Evolutionary conservation across 1,284 basidiomycete species (phyloP).

Genomic region (Heterobasidion parviporum): DNA sequence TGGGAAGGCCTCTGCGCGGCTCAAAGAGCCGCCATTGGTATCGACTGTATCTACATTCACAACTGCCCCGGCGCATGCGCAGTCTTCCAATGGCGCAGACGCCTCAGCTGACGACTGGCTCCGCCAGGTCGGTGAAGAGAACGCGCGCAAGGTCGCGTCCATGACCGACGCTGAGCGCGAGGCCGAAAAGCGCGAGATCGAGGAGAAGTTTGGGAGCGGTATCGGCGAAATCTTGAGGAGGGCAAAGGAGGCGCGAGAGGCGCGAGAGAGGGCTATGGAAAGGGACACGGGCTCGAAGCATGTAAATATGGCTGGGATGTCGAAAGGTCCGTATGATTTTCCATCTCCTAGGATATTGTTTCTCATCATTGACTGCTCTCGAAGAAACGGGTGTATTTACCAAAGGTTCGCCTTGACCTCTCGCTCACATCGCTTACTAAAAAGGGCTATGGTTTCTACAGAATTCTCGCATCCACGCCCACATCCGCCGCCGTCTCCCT

Average conservation of each 20-base stretch:
- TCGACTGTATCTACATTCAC: neutral
- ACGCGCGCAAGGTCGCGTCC: constrained; percentile 38
- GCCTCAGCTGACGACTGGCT: constrained; percentile 17
- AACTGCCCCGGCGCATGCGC: neutral
- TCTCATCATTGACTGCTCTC: neutral
- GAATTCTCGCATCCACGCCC: neutral
- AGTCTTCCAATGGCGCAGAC: neutral
- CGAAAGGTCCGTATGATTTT: neutral
- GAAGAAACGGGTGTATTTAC: neutral
- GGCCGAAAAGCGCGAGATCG: constrained; percentile 48
- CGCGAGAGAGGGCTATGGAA: constrained; percentile 9
- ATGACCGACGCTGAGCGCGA: constrained; percentile 57
- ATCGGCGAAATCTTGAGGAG: constrained; percentile 51
- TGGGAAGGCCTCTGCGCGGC: neutral
- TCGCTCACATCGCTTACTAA: neutral
- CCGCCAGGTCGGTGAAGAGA: constrained; percentile 41
- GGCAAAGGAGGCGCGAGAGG: constrained; percentile 38
- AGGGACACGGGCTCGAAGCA: neutral
- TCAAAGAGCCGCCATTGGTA: constrained; percentile 8
- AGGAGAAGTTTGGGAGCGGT: constrained; percentile 58
- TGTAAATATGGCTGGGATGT: neutral
- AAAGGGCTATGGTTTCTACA: neutral
- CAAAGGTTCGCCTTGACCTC: neutral
- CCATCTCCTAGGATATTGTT: neutral
- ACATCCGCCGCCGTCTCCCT: constrained; percentile 13